Conservation (phyloP, 495 filamentous ascomycete species). For the Hypoxylon subgilvum region DNA sequence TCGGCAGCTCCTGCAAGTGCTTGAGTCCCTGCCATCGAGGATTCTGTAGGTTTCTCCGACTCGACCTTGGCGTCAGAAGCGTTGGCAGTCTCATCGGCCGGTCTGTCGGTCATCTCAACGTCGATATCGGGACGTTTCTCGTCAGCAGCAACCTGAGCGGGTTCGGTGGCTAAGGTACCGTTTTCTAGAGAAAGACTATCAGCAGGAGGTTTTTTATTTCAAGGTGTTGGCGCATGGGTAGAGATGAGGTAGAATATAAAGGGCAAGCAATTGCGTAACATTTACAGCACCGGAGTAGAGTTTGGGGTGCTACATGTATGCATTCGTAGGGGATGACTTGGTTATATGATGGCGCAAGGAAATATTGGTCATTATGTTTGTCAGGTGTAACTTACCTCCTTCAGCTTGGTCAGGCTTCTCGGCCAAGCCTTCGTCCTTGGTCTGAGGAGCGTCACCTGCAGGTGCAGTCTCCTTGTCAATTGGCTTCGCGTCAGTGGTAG, state of each 20-base stretch:
- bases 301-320: no score
- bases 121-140: constrained; percentile 39
- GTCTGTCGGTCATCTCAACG: constrained; percentile 38
- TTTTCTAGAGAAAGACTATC: no score
- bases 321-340: constrained; percentile 20
- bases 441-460: constrained; percentile 15
- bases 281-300: background rate
- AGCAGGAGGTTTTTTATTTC: constrained; percentile 3
- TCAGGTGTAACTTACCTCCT: constrained; percentile 31
- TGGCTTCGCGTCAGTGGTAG: constrained; percentile 33
- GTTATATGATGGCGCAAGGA: constrained; percentile 8
- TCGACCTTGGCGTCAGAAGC: constrained; percentile 40
- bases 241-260: background rate
- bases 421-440: constrained; percentile 24
- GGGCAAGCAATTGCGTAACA: constrained; percentile 8
- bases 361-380: constrained; percentile 11
- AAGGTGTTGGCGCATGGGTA: background rate
- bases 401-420: constrained; percentile 38
- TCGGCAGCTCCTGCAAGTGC: constrained; percentile 30
- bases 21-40: constrained; percentile 21
- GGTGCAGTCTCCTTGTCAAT: constrained; percentile 24
- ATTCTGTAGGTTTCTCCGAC: constrained; percentile 33
- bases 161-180: constrained; percentile 4
- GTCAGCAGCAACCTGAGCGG: constrained; percentile 12
- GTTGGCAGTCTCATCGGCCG: constrained; percentile 28